Conservation (phyloP, 169 alveolate species). For the Plasmodium yoelii region DNA sequence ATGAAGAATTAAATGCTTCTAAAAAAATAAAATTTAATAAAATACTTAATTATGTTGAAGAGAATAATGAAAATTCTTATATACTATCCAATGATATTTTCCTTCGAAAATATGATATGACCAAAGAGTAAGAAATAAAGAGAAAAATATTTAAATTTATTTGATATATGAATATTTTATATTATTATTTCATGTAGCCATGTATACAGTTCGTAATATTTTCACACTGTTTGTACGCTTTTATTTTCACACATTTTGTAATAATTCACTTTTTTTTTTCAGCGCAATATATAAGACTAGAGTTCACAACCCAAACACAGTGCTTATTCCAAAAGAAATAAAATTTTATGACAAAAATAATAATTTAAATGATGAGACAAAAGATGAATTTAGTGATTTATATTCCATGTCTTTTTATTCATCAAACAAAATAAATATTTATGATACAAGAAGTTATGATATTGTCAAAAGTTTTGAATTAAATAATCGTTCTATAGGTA, state of each 20-base stretch:
- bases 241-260: neutral
- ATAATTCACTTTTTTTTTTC: neutral
- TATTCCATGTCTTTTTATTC: constrained; percentile 30
- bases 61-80: constrained; percentile 29
- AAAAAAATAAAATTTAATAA: constrained; percentile 40
- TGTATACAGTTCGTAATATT: neutral
- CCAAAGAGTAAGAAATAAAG: constrained; percentile 39
- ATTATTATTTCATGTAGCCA: neutral
- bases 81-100: constrained; percentile 36
- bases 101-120: constrained; percentile 36
- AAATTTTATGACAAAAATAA: constrained; percentile 25
- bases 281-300: constrained; percentile 54
- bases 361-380: neutral
- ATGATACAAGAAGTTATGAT: constrained; percentile 56
- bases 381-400: neutral
- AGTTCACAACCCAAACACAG: constrained; percentile 14
- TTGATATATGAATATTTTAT: neutral
- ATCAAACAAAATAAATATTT: constrained; percentile 52
- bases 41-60: constrained; percentile 37
- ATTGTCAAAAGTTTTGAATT: constrained; percentile 39
- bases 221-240: neutral
- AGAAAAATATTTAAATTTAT: neutral
- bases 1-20: constrained; percentile 18
- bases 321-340: constrained; percentile 37
- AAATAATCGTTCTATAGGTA: constrained; percentile 55